Percentiles rank a stretch among this genome's conserved stretches.
These are phyloP conservation scores for Cutaneotrichosporon sp. DNA, from an alignment of 1,284 basidiomycete species.

Conservation along the genomic window DNA sequence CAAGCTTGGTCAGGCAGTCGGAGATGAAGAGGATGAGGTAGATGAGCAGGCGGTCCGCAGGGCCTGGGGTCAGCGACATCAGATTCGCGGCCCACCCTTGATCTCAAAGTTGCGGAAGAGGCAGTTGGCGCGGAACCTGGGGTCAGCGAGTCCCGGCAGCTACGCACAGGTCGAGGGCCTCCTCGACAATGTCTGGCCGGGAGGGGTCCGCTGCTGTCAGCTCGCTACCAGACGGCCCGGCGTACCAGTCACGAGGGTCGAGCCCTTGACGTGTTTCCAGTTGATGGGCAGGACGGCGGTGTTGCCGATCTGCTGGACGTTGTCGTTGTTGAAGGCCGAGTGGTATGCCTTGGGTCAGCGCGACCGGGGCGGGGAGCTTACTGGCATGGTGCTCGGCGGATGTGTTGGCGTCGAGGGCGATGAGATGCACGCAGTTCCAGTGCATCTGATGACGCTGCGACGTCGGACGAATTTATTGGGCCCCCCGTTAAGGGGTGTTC, in stretches of 20 bases:
- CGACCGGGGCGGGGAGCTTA: not conserved
- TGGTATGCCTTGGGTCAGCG: conserved; percentile 74
- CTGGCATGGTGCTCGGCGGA: not conserved
- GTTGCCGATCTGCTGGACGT: conserved; percentile 78
- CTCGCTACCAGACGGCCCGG: too few species aligned
- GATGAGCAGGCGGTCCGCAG: conserved; percentile 92
- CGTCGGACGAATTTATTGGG: not conserved
- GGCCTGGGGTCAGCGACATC: conserved; percentile 49
- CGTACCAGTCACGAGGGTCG: conserved; percentile 2
- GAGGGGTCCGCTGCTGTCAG: conserved; percentile 61
- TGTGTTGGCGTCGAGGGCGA: not conserved
- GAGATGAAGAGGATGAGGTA: conserved; percentile 97
- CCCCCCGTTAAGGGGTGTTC: not conserved
- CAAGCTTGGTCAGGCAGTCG: conserved; percentile 89
- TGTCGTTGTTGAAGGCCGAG: conserved; percentile 84
- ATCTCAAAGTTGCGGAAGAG: conserved; percentile 99
- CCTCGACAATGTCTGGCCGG: conserved; percentile 87
- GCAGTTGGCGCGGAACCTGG: conserved; percentile 90
- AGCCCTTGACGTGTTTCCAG: conserved; percentile 7
- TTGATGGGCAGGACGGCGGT: conserved; percentile 85
- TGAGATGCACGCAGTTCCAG: too few species aligned
- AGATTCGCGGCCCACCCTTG: conserved; percentile 58
- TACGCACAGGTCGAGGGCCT: conserved; percentile 74
- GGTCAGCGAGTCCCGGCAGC: not conserved
- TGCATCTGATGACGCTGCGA: conserved; percentile 11